Conservation (phyloP, 805 yeast species). For the Barnettozyma sucrosica region DNA sequence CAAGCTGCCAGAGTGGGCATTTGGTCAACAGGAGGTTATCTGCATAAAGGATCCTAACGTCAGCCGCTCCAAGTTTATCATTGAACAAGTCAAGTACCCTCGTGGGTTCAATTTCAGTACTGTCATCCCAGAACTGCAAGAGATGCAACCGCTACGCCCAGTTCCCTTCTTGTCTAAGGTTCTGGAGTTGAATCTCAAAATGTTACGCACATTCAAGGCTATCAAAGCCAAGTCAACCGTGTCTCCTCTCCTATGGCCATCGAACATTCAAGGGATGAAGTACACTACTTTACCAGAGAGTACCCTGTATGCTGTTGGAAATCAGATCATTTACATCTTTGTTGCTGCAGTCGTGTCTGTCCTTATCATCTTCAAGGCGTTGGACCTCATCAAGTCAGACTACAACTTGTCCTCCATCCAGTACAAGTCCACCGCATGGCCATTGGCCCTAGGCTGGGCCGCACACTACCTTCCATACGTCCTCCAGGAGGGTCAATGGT, state of each 20-base stretch:
- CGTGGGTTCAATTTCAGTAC: conserved; percentile 22
- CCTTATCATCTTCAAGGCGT: conserved; percentile 12
- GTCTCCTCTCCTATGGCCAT: conserved; percentile 60
- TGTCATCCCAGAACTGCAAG: conserved; percentile 14
- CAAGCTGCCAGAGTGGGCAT: conserved; percentile 80
- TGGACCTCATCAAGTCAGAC: conserved; percentile 27
- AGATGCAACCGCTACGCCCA: conserved; percentile 22
- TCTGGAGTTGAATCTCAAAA: conserved; percentile 17
- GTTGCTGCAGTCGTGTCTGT: conserved; percentile 32
- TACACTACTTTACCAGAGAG: conserved; percentile 43
- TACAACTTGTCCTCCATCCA: conserved; percentile 5
- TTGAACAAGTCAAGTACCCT: conserved; percentile 51
- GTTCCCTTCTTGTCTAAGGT: conserved; percentile 17
- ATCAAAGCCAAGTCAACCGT: conserved; percentile 7
- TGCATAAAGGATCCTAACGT: conserved; percentile 72
- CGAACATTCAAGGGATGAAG: conserved; percentile 50
- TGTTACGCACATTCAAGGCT: conserved; percentile 15
- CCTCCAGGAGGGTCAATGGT: conserved; percentile 26
- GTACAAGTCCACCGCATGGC: conserved; percentile 23
- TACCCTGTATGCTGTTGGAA: conserved; percentile 59
- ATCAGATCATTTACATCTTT: conserved; percentile 50
- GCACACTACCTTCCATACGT: conserved; percentile 55
- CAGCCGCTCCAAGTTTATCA: conserved; percentile 64
- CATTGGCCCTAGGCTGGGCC: conserved; percentile 45
- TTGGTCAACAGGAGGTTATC: conserved; percentile 79